Conservation (phyloP, 2,329 filamentous ascomycete species). For the Xenoacremonium recifei region DNA sequence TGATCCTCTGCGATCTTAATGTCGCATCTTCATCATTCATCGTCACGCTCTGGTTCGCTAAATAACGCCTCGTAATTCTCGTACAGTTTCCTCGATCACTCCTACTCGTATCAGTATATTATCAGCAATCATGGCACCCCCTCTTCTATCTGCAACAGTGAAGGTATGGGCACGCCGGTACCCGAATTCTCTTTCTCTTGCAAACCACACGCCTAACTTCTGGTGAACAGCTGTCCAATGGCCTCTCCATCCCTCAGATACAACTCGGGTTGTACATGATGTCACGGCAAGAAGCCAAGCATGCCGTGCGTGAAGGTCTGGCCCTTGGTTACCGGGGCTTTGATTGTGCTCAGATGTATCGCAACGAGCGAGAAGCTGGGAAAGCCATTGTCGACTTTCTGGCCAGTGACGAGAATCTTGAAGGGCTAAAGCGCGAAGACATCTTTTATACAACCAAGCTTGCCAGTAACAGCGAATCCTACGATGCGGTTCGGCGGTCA, state of each 20-base stretch:
- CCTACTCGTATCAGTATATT: too few relatives aligned
- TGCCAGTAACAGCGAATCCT: slow-evolving; percentile 60
- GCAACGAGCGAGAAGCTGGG: slow-evolving; percentile 71
- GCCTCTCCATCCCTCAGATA: slow-evolving; percentile 65
- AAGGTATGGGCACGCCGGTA: too few relatives aligned
- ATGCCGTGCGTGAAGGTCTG: slow-evolving; percentile 58
- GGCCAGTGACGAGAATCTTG: slow-evolving; percentile 42
- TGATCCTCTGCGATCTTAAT: too few relatives aligned
- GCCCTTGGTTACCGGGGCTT: slow-evolving; percentile 51
- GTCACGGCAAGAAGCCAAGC: slow-evolving; percentile 56
- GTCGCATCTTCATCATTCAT: too few relatives aligned
- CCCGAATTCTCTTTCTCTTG: too few relatives aligned
- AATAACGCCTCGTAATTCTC: too few relatives aligned
- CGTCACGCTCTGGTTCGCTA: too few relatives aligned
- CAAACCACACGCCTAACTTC: background rate
- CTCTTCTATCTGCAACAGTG: too few relatives aligned
- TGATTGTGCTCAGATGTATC: slow-evolving; percentile 54
- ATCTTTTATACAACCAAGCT: slow-evolving; percentile 82
- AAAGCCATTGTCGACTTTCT: slow-evolving; percentile 61
- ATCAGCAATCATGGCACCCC: too few relatives aligned
- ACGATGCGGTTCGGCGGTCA: slow-evolving; percentile 64
- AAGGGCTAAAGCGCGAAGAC: slow-evolving; percentile 61
- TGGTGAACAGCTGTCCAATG: slow-evolving; percentile 57
- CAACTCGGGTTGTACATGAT: slow-evolving; percentile 76
- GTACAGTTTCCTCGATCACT: too few relatives aligned